phyloP scores from a whole-genome alignment of 768 basidiomycete species.

The Tulasnella sp. region DNA sequence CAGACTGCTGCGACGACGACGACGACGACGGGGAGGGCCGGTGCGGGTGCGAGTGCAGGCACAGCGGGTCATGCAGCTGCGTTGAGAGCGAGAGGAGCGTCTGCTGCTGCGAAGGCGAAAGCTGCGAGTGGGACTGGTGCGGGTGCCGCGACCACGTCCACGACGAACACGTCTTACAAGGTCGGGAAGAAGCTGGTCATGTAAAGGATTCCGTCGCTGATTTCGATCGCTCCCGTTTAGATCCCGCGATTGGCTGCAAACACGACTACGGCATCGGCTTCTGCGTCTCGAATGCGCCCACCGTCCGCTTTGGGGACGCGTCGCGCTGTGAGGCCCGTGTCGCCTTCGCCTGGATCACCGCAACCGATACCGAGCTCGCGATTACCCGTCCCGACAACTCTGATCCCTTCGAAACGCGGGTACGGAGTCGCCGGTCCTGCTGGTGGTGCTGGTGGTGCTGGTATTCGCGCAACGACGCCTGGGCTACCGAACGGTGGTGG shows the following conservation, averaged over 20 bases:
- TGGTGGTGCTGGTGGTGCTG: neutral
- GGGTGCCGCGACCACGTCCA: neutral
- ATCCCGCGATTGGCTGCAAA: slow-evolving; percentile 2
- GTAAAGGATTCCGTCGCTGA: neutral
- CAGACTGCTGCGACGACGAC: slow-evolving; percentile 6
- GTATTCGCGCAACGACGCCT: neutral
- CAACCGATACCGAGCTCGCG: neutral
- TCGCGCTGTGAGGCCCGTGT: slow-evolving; percentile 1
- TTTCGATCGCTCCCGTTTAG: neutral
- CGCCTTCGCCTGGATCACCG: slow-evolving; percentile 8
- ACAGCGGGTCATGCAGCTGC: slow-evolving; percentile 30
- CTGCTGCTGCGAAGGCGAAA: slow-evolving; percentile 46
- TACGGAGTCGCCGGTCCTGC: slow-evolving; percentile 4
- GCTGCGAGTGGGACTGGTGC: slow-evolving; percentile 1
- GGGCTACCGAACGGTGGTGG: neutral
- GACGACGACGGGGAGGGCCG: slow-evolving; percentile 18
- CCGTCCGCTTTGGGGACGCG: slow-evolving; percentile 4
- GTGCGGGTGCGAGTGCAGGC: neutral
- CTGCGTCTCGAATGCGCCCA: slow-evolving; percentile 1
- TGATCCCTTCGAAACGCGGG: slow-evolving; percentile 6
- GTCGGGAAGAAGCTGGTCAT: neutral
- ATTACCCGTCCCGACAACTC: neutral
- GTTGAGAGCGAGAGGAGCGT: slow-evolving; percentile 29
- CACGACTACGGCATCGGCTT: neutral
- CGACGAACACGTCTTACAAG: neutral